Conservation (phyloP, 805 yeast genomes). For the Candida khao-thaluensis region DNA sequence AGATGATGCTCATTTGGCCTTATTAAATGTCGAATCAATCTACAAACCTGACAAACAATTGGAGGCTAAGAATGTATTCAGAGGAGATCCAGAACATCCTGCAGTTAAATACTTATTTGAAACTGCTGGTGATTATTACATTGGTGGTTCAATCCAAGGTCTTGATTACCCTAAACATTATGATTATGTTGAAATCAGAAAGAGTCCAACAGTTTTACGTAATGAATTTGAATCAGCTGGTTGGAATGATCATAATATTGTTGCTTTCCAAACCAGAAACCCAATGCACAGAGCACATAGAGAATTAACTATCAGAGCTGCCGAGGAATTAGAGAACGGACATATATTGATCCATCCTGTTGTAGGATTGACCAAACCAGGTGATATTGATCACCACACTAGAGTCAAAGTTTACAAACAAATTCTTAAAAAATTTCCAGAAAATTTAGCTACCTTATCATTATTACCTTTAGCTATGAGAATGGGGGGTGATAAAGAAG, state of each 20-base stretch:
- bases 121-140: slow-evolving; percentile 75
- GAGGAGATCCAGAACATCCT: slow-evolving; percentile 98
- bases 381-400: slow-evolving; percentile 96
- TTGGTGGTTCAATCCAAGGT: slow-evolving; percentile 88
- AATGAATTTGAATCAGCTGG: slow-evolving; percentile 75
- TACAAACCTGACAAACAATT: slow-evolving; percentile 75
- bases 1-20: slow-evolving; percentile 76
- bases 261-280: slow-evolving; percentile 96
- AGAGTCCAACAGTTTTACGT: slow-evolving; percentile 89
- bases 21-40: slow-evolving; percentile 74
- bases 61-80: slow-evolving; percentile 85
- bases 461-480: slow-evolving; percentile 95
- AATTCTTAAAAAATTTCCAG: slow-evolving; percentile 87
- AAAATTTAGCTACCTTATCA: slow-evolving; percentile 87
- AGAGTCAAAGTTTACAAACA: slow-evolving; percentile 95
- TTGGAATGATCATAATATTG: slow-evolving; percentile 74
- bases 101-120: slow-evolving; percentile 74
- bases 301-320: slow-evolving; percentile 94
- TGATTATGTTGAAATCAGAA: slow-evolving; percentile 83
- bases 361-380: slow-evolving; percentile 95
- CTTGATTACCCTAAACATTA: slow-evolving; percentile 82
- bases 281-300: slow-evolving; percentile 99
- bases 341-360: slow-evolving; percentile 90
- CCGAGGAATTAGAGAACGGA: slow-evolving; percentile 80
- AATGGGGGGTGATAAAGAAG: slow-evolving; percentile 99